phyloP scores from a whole-genome alignment of 1,139 yeast species.

The Kodamaea ohmeri region DNA sequence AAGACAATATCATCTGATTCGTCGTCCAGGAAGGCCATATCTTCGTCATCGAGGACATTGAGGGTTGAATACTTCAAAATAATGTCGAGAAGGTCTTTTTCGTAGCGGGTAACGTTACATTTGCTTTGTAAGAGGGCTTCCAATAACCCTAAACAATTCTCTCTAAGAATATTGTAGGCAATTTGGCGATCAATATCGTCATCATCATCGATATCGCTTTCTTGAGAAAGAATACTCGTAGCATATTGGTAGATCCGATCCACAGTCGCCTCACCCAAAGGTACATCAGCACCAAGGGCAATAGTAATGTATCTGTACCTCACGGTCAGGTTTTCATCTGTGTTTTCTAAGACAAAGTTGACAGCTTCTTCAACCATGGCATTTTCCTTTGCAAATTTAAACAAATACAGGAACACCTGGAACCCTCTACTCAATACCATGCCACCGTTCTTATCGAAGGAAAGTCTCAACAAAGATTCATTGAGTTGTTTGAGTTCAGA shows the following conservation, averaged over 20 bases:
- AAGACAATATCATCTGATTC: conserved; percentile 31
- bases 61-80: conserved; percentile 47
- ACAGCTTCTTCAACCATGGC: conserved; percentile 15
- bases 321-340: conserved; percentile 8
- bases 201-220: conserved; percentile 38
- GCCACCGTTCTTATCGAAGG: conserved; percentile 45
- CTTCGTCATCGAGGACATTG: conserved; percentile 51
- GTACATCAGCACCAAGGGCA: conserved; percentile 10
- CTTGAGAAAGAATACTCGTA: conserved; percentile 21
- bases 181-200: conserved; percentile 44
- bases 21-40: conserved; percentile 31
- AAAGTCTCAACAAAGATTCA: conserved; percentile 34
- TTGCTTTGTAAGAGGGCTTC: conserved; percentile 26
- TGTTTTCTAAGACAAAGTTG: conserved; percentile 10
- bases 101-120: conserved; percentile 9
- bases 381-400: conserved; percentile 27
- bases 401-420: conserved; percentile 51
- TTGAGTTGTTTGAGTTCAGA: conserved; percentile 41
- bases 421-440: conserved; percentile 55
- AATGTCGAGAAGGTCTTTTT: conserved; percentile 28
- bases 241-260: conserved; percentile 13
- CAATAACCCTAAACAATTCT: conserved; percentile 45
- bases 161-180: conserved; percentile 40
- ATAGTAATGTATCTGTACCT: conserved; percentile 16
- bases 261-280: conserved; percentile 11